Percentiles rank a stretch among this genome's conserved stretches.
Conservation (phyloP, 306 rosid species). For the Fragaria vesca region DNA sequence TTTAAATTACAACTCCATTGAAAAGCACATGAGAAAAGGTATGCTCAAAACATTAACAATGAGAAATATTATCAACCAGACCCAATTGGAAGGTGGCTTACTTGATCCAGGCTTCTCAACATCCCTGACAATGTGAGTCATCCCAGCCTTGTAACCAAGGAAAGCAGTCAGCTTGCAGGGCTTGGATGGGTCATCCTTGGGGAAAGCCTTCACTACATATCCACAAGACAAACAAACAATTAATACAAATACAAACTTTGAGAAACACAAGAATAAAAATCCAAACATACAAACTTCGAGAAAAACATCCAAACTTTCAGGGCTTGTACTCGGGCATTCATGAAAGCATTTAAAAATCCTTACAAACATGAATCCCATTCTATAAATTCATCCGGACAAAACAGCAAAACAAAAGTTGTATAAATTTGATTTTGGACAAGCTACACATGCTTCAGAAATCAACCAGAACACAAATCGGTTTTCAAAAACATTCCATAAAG, state of each 20-base stretch:
- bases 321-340: no score
- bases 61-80: neutral
- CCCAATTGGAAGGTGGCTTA: constrained; percentile 15
- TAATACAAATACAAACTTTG: neutral
- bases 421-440: no score
- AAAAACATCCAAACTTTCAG: no score
- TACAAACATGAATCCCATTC: neutral
- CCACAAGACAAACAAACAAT: neutral
- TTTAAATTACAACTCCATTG: neutral
- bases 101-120: constrained; percentile 91
- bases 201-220: constrained; percentile 81
- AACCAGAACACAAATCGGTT: neutral
- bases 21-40: neutral
- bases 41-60: neutral
- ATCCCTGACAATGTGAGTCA: constrained; percentile 87
- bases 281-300: no score
- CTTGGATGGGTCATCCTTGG: constrained; percentile 71
- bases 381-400: no score
- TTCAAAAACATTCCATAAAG: neutral
- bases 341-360: no score
- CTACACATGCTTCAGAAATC: no score
- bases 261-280: no score
- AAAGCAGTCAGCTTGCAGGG: constrained; percentile 71
- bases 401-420: no score
- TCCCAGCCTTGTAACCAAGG: constrained; percentile 86